Evolutionary conservation across 2,329 filamentous ascomycete species (phyloP), one percentile per base, ranked within the genome.

Genomic region (Colletotrichum abscissum): DNA sequence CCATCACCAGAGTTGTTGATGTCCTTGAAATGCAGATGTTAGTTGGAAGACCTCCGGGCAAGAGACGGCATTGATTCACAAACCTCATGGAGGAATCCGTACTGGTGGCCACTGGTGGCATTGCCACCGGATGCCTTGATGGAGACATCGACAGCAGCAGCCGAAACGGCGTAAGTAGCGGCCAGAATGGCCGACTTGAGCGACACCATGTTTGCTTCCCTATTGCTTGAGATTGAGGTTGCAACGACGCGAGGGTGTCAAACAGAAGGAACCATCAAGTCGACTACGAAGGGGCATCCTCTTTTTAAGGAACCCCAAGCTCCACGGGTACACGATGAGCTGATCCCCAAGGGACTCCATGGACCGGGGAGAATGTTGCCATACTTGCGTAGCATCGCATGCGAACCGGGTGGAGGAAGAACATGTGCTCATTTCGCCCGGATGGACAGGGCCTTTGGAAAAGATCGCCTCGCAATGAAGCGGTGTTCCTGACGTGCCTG

Each of bases 1-100:
- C 92, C 92, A 78, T 94, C 92, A 2, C 92, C 92, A 2, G 90
- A 92, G 79, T 93, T 90, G 80, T 91, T 91, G 79, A 92, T 92
- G 67, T 91, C 89, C 88, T 90, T 16, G 24, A 11, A 3, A 4
- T 49, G 19, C 5, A 38, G 22, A 3, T 49, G 9, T 55, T 16
- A 56, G 30, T 11, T 2, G 8, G 49, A 16, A n/a, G 19, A 12
- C 64, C 5, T 2, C 12, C 33, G 6, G 2, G 6, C 5, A 22
- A 9, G 35, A 46, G 28, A 14, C 3, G 54, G 46, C 30, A 33
- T 19, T 22, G 57, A 2, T 16, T 12, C 24, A 58, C 78, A 52
- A 70, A 85, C 84, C 79, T 86, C 84, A 63, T 86, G 84, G 3
- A 86, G 78, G 73, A 86, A 85, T 0, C 85, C 85, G 75, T 86